These are phyloP conservation scores for Pneumocystis wakefieldiae DNA, from an alignment of 1,139 yeast species.

Conservation along the genomic window DNA sequence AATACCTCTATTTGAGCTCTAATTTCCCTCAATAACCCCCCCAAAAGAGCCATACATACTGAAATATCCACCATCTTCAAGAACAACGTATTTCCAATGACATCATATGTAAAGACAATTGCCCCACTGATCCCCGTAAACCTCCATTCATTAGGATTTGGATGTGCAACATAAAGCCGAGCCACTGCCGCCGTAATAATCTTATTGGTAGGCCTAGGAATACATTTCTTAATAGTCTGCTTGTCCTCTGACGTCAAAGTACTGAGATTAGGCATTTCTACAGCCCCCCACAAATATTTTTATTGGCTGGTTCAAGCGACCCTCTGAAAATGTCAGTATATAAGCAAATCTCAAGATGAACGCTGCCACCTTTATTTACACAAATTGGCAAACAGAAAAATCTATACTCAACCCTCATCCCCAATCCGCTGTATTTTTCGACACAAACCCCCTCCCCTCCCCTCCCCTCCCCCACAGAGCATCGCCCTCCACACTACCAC, in stretches of 20 bases:
- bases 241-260: not conserved
- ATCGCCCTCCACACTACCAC: too few relatives aligned
- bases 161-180: conserved; percentile 75
- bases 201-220: conserved; percentile 80
- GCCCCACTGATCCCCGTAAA: conserved; percentile 88
- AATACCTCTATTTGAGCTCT: conserved; percentile 65
- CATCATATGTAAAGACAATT: conserved; percentile 69
- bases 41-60: conserved; percentile 8
- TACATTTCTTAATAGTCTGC: conserved; percentile 50
- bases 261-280: not conserved
- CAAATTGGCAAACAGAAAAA: too few relatives aligned
- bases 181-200: conserved; percentile 86
- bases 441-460: too few relatives aligned
- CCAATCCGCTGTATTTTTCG: too few relatives aligned
- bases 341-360: too few relatives aligned
- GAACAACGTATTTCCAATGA: conserved; percentile 87
- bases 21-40: not conserved
- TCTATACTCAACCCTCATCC: too few relatives aligned
- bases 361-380: too few relatives aligned
- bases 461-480: too few relatives aligned
- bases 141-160: conserved; percentile 66
- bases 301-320: not conserved
- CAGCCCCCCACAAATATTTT: not conserved
- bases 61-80: conserved; percentile 70
- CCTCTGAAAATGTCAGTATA: too few relatives aligned